Base-by-base conservation (phyloP, 352 stramenopile genomes). In the Halophytophthora polymorphica region DNA sequence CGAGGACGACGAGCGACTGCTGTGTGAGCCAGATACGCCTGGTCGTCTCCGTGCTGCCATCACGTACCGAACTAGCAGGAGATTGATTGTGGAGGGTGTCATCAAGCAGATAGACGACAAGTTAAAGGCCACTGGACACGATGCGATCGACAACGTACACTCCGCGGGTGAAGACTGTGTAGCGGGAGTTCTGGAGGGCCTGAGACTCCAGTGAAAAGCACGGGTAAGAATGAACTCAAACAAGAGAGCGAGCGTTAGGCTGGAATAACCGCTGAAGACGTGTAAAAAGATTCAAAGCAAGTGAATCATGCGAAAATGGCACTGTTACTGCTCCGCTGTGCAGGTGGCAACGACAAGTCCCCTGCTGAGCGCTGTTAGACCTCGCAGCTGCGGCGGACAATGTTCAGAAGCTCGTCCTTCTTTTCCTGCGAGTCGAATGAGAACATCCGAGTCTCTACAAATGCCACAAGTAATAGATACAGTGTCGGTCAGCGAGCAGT, bases 381-480 rank as follows among this genome's bases (percentile, higher is more conserved):
- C 42, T 61, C 65, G 56, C 60, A 86, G 36, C 71, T 88, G 23
- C 59, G 48, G 7, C 65, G 72, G 46, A 89, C 48, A 33, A 75
- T 69, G 3, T 64, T 34, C 37, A 88, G 35, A 12, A 89, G 53
- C 18, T 45, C 44, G 22, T 87, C 60, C 58, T 80, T 86, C 48
- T 69, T 75, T 19, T 81, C 74, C 18, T 68, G 35, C 14, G 69
- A 65, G 3, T 87, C 70, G 31, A 91, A 73, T 1, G 57, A 80
- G 50, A 91, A 89, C 14, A 82, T 66, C 19, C 81, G 77, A 48
- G 81, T 86, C 58, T 91, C 80, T 90, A 31, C 19, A 25, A 19
- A 0, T 12, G 22, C 34, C 19, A 53, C 21, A 61, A 31, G 15
- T 22, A 38, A 36, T 47, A 29, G 3, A 36, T 23, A 10, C 4